Evolutionary conservation across 2,329 filamentous ascomycete species (phyloP).

Genomic region (Arachnopeziza araneosa): DNA sequence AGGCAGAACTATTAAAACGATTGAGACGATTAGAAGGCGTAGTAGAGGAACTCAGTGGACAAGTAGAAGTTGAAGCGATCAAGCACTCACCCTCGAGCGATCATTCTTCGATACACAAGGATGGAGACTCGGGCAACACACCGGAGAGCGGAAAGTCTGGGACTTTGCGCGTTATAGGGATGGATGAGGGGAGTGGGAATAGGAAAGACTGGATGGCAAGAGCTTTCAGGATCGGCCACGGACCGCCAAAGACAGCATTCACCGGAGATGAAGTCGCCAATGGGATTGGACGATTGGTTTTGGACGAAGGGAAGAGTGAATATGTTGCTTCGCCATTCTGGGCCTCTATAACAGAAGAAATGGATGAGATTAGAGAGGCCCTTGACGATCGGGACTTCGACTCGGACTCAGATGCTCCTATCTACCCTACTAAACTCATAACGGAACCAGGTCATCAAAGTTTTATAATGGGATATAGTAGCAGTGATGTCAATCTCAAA

Average conservation of each 20-base stretch:
- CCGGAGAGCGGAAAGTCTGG: not conserved
- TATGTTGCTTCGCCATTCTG: slow-evolving; percentile 76
- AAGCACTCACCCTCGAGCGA: slow-evolving; percentile 25
- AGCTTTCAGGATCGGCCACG: slow-evolving; percentile 19
- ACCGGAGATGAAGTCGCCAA: slow-evolving; percentile 37
- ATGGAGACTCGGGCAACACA: slow-evolving; percentile 16
- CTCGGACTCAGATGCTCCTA: slow-evolving; percentile 23
- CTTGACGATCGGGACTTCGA: slow-evolving; percentile 25
- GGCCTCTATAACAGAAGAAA: slow-evolving; percentile 67
- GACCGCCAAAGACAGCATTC: slow-evolving; percentile 22
- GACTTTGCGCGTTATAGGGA: slow-evolving; percentile 23
- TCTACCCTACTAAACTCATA: slow-evolving; percentile 36
- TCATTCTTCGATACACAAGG: slow-evolving; percentile 15
- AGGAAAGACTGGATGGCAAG: slow-evolving; percentile 23
- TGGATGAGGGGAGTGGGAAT: slow-evolving; percentile 24
- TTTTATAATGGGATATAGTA: slow-evolving; percentile 69
- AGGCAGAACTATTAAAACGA: slow-evolving; percentile 66
- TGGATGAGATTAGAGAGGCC: slow-evolving; percentile 29
- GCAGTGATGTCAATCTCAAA: slow-evolving; percentile 60
- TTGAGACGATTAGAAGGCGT: slow-evolving; percentile 70
- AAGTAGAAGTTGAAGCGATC: slow-evolving; percentile 38
- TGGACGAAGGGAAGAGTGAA: slow-evolving; percentile 62
- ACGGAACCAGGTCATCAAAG: slow-evolving; percentile 63
- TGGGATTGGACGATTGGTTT: slow-evolving; percentile 57
- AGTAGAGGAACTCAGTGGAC: slow-evolving; percentile 62